Evolutionary conservation across 768 basidiomycete genomes (phyloP), one percentile per base, ranked within the genome.

Genomic region (Lactarius hengduanensis): DNA sequence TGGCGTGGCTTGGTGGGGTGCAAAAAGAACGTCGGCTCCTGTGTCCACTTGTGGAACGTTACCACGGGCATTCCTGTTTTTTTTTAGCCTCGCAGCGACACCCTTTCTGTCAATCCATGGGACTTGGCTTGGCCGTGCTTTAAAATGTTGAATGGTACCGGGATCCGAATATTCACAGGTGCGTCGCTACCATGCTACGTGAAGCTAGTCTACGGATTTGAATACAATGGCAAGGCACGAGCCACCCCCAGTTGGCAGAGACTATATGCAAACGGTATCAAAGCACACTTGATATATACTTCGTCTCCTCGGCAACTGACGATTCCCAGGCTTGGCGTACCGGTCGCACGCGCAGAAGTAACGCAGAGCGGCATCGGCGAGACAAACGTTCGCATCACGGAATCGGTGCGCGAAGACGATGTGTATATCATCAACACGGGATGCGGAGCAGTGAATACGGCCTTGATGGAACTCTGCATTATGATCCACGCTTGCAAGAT

Each of bases 401-500:
- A 98, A 79, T 95, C 92, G 55, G 96, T 99, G 41, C 92, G 97
- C 68, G 96, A 98, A 79, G 92, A 94, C 77, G 97, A 98, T 76
- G 96, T 98, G 59, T 99, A 98, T 79, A 98, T 99, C 77, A 89
- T 99, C 81, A 97, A 95, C 78, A 93, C 94, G 45, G 91, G 93
- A 16, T 89, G 89, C 72, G 87, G 90, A 28, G 81, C 87, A 63
- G 86, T 98, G 72, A 98, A 98, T 75, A 95, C 93, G 32, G 84
- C 96, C 47, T 86, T 99, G 69, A 98, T 99, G 94, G 97, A 98
- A 77, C 85, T 95, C 56, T 94, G 96, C 76, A 98, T 98, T 74
- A 96, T 99, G 94, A 94, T 98, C 73, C 96, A 98, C 75, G 96
- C 97, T 11, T 97, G 96, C 87, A 96, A 96, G 80, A 98, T 98